These are phyloP conservation scores for Isabelozyma heimii DNA, from an alignment of 805 yeast genomes.

Conservation along the genomic window DNA sequence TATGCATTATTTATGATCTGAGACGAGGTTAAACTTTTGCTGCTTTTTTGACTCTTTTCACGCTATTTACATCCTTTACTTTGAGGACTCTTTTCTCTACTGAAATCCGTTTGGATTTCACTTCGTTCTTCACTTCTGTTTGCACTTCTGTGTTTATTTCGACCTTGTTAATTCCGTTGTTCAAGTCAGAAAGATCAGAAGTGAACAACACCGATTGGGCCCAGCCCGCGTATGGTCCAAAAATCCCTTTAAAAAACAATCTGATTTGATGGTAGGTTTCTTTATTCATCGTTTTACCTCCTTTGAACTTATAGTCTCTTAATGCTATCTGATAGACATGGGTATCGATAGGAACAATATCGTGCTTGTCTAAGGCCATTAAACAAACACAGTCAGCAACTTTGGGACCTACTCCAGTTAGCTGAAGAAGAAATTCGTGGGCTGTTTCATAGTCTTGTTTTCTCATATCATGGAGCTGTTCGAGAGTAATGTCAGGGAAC, in stretches of 20 bases:
- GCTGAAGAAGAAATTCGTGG: slow-evolving; percentile 57
- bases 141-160: not conserved
- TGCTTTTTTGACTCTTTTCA: not conserved
- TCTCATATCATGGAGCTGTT: slow-evolving; percentile 43
- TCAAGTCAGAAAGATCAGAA: slow-evolving; percentile 70
- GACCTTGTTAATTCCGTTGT: slow-evolving; percentile 57
- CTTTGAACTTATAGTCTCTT: slow-evolving; percentile 67
- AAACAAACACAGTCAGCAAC: slow-evolving; percentile 96
- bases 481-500: slow-evolving; percentile 31
- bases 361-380: slow-evolving; percentile 85
- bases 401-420: slow-evolving; percentile 93
- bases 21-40: not conserved
- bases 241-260: slow-evolving; percentile 55
- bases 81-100: not conserved
- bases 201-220: slow-evolving; percentile 94
- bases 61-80: not conserved
- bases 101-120: too few species aligned
- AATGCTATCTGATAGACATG: slow-evolving; percentile 90
- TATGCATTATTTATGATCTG: too few species aligned
- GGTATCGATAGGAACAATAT: slow-evolving; percentile 91
- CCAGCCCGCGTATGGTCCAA: slow-evolving; percentile 98
- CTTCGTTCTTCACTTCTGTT: not conserved
- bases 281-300: slow-evolving; percentile 46
- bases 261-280: slow-evolving; percentile 57
- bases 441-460: slow-evolving; percentile 47